Percentiles rank a stretch among this genome's conserved stretches.
Conservation (phyloP, 225 moss, liverwort and hornwort genomes). For the Climacium dendroides region DNA sequence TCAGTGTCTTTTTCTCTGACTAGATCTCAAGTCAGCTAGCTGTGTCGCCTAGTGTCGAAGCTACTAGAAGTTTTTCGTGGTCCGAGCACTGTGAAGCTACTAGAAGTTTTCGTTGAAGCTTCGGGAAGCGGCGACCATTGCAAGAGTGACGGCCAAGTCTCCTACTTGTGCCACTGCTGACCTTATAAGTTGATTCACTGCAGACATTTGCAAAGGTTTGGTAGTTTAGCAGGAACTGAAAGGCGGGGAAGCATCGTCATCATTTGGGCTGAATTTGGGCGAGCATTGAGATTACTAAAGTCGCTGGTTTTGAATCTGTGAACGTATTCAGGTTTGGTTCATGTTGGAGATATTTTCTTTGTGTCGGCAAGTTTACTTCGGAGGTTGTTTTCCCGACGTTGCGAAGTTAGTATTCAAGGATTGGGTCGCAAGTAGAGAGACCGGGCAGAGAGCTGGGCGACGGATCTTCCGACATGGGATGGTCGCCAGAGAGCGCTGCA, state of each 20-base stretch:
- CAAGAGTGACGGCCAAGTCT: background rate
- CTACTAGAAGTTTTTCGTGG: background rate
- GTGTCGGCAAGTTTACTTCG: background rate
- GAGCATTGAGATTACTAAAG: background rate
- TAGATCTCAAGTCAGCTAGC: background rate
- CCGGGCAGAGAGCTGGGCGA: background rate
- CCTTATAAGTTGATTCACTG: background rate
- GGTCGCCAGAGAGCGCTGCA: conserved; percentile 73
- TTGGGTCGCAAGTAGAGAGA: background rate
- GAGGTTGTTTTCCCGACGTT: background rate
- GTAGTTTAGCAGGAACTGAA: background rate
- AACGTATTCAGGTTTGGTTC: background rate
- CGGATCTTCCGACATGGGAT: conserved; percentile 41
- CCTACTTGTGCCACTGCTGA: background rate
- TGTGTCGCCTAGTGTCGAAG: background rate
- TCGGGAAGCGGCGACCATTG: background rate
- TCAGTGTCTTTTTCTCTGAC: background rate
- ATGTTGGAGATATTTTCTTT: background rate
- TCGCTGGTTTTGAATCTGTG: background rate
- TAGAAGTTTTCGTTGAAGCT: background rate
- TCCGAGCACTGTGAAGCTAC: background rate
- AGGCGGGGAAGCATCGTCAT: background rate
- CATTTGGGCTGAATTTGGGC: background rate
- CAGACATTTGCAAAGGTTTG: background rate
- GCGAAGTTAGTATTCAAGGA: background rate